A percentile compares a stretch with the other conserved stretches of the same genome.
Conservation (phyloP, 257 asterid species). For the Rhazya stricta region DNA sequence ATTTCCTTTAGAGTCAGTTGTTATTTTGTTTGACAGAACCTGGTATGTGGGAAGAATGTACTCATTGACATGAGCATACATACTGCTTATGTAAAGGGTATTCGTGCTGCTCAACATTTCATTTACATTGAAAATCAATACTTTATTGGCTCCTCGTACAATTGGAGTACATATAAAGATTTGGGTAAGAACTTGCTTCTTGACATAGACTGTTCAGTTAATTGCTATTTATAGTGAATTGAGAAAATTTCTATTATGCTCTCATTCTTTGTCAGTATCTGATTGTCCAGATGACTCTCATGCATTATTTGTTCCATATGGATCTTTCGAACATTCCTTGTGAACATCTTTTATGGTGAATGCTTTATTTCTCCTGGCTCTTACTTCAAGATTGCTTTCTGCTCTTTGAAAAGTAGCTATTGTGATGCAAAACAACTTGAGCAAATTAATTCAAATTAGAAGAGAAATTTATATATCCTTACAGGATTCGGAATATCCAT, state of each 20-base stretch:
- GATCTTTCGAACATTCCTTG: not conserved
- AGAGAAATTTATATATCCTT: not conserved
- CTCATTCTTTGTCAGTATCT: not conserved
- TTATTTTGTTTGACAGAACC: slow-evolving; percentile 49
- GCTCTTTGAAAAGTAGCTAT: not conserved
- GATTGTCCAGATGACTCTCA: not conserved
- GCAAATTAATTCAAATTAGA: not conserved
- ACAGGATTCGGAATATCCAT: not conserved
- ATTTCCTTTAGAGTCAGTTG: not conserved
- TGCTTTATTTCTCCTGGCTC: not conserved
- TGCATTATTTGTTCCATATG: not conserved
- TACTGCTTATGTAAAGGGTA: slow-evolving; percentile 86
- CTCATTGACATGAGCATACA: slow-evolving; percentile 98
- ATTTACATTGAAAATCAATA: slow-evolving; percentile 94
- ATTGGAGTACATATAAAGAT: slow-evolving; percentile 79
- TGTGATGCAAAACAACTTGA: not conserved
- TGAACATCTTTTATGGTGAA: not conserved
- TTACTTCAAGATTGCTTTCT: not conserved
- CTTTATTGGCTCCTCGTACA: slow-evolving; percentile 92
- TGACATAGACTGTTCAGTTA: not conserved
- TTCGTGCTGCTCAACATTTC: slow-evolving; percentile 93
- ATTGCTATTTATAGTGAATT: not conserved
- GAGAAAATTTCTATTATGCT: not conserved
- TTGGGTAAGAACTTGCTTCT: slow-evolving; percentile 48
- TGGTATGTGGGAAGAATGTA: slow-evolving; percentile 91